Evolutionary conservation across 306 rosid species (phyloP).

Genomic region (Gastrolobium villosum): DNA sequence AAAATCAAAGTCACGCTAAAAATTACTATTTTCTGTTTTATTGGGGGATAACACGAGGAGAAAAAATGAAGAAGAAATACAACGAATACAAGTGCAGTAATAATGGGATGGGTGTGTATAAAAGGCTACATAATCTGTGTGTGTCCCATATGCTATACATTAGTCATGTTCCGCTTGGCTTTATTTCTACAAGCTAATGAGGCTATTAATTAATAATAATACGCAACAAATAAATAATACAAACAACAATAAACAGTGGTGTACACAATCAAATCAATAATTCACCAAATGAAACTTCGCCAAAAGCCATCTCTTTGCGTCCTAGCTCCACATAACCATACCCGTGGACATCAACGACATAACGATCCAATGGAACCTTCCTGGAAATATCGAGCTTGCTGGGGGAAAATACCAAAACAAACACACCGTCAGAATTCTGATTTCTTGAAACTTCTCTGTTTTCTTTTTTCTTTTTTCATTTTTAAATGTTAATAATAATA

Average conservation of each 20-base stretch:
- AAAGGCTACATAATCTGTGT: no score
- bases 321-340: conserved; percentile 62
- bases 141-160: no score
- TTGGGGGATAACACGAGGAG: no score
- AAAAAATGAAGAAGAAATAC: no score
- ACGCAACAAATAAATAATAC: conserved; percentile 27
- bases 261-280: conserved; percentile 38
- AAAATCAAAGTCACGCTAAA: no score
- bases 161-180: background rate
- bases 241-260: conserved; percentile 41
- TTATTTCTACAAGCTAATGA: conserved; percentile 45
- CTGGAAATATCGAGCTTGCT: conserved; percentile 61
- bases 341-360: conserved; percentile 60
- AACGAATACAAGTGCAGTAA: no score
- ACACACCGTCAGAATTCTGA: conserved; percentile 11
- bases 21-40: no score
- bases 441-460: conserved; percentile 9
- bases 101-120: no score
- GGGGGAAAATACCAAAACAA: conserved; percentile 38
- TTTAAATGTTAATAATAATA: background rate
- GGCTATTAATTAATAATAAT: background rate
- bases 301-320: background rate
- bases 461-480: background rate
- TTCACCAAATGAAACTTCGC: conserved; percentile 13
- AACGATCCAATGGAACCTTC: conserved; percentile 61